Evolutionary conservation across 2,329 filamentous ascomycete genomes (phyloP), one percentile per base, ranked within the genome.

Genomic region (Calonectria ilicicola): DNA sequence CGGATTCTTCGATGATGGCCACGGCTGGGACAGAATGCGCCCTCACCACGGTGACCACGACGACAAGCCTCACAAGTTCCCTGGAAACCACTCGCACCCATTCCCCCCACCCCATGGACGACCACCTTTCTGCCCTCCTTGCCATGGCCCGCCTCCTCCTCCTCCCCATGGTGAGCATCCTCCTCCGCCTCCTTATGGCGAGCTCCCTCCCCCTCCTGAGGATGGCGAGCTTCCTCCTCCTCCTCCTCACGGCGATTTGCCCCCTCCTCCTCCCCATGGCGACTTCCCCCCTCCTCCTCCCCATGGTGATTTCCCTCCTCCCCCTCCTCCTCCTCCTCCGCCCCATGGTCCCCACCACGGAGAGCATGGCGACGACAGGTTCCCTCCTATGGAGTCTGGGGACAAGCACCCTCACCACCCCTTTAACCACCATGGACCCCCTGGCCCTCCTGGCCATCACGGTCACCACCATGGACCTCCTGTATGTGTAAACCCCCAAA

Each of bases 281-380:
- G n/a, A n/a, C n/a, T n/a, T n/a, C 32, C 63, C 63, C 29, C 63
- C 63, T 15, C 38, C 65, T 27, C 77, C 73, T 21, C 77, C 60
- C 12, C 53, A 62, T 17, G 56, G 56, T 19, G 56, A 42, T 17
- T 35, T 27, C 17, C 32, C 35, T 53, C 79, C 72, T 26, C 32
- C 35, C 49, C 79, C 72, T 26, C 79, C 71, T 19, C 74, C 76
- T 42, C 74, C 72, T 2, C 75, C 74, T 10, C 67, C 70, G 15
- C 65, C 75, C 6, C 76, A 78, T 47, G 72, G 72, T 17, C 79
- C 79, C 70, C 77, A 81, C 53, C 80, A 81, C 44, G 77, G 77
- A 58, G 67, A 69, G 14, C 71, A 67, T 19, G 69, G 40, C 51
- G 47, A 70, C 19, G 49, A 70, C 21, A 32, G 44, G 17, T 69